A percentile compares a stretch with the other conserved stretches of the same genome.
These are phyloP conservation scores for Zygosaccharomyces bisporus DNA, from an alignment of 805 yeast species.

Conservation along the genomic window DNA sequence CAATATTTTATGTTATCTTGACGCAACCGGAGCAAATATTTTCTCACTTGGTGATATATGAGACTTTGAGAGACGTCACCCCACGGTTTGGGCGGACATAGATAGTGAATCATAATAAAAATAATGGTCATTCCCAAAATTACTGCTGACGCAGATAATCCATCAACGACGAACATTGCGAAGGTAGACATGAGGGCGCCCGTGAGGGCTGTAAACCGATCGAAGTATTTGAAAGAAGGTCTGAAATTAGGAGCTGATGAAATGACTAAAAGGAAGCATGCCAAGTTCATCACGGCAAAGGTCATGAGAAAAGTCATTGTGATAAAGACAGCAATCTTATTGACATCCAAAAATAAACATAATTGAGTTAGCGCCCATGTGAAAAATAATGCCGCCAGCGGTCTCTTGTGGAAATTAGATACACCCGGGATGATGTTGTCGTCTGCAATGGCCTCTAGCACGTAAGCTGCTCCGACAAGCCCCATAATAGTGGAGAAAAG, in stretches of 20 bases:
- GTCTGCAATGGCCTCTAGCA: constrained; percentile 85
- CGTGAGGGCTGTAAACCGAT: constrained; percentile 69
- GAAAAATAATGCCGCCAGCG: constrained; percentile 59
- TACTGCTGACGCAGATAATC: constrained; percentile 76
- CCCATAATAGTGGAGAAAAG: constrained; percentile 93
- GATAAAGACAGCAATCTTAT: constrained; percentile 89
- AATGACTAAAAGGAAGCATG: constrained; percentile 81
- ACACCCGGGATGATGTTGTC: constrained; percentile 87
- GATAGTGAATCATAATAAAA: constrained; percentile 78
- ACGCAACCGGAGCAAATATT: constrained; percentile 69
- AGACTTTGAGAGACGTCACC: constrained; percentile 96
- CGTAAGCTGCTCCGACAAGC: constrained; percentile 89
- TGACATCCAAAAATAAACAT: constrained; percentile 84
- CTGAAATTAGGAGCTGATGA: constrained; percentile 98
- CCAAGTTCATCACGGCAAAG: constrained; percentile 87
- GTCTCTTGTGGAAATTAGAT: constrained; percentile 57
- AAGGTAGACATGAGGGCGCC: constrained; percentile 68
- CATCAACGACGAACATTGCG: constrained; percentile 95
- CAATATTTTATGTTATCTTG: constrained; percentile 96
- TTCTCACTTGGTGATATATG: constrained; percentile 94
- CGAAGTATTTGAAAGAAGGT: constrained; percentile 89
- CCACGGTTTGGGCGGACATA: constrained; percentile 94
- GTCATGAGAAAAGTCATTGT: constrained; percentile 98
- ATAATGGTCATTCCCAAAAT: constrained; percentile 61
- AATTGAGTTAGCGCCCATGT: constrained; percentile 83